These are phyloP conservation scores for Nectriaceae sp. DNA, from an alignment of 2,329 filamentous ascomycete genomes.

Conservation along the genomic window DNA sequence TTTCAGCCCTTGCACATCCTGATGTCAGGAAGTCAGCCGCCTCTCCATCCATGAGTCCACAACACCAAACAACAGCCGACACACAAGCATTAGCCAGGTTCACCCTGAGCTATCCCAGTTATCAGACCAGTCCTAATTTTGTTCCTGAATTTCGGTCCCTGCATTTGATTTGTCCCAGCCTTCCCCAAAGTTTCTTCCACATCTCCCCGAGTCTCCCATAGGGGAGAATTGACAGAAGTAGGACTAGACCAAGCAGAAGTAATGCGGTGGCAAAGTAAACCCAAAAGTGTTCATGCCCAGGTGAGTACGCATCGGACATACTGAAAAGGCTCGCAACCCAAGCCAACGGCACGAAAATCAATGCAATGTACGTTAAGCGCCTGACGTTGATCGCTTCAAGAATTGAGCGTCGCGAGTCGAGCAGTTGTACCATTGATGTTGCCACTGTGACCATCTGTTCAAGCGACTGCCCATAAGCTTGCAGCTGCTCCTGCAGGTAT, in stretches of 20 bases:
- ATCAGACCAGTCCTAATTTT: background rate
- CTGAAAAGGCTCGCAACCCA: background rate
- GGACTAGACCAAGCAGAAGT: conserved; percentile 1
- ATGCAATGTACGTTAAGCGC: background rate
- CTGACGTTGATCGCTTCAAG: conserved; percentile 10
- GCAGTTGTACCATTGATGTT: conserved; percentile 20
- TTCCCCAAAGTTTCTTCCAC: background rate
- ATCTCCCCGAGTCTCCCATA: background rate
- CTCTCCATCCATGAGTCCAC: too few species aligned
- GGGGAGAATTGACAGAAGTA: conserved; percentile 2
- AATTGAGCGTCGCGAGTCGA: conserved; percentile 17
- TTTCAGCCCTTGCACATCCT: too few species aligned
- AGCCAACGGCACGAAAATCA: background rate
- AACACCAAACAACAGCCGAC: background rate
- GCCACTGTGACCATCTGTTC: conserved; percentile 19
- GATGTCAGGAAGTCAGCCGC: too few species aligned
- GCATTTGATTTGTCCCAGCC: too few species aligned
- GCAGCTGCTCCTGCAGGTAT: conserved; percentile 10
- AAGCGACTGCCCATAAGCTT: conserved; percentile 12
- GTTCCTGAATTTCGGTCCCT: too few species aligned
- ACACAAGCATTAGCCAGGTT: background rate
- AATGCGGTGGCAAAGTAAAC: background rate
- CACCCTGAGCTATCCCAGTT: background rate
- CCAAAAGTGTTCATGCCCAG: background rate
- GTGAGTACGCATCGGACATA: background rate